Base-by-base conservation (phyloP, 2,329 filamentous ascomycete species). In the Incumbomyces delicatus region DNA sequence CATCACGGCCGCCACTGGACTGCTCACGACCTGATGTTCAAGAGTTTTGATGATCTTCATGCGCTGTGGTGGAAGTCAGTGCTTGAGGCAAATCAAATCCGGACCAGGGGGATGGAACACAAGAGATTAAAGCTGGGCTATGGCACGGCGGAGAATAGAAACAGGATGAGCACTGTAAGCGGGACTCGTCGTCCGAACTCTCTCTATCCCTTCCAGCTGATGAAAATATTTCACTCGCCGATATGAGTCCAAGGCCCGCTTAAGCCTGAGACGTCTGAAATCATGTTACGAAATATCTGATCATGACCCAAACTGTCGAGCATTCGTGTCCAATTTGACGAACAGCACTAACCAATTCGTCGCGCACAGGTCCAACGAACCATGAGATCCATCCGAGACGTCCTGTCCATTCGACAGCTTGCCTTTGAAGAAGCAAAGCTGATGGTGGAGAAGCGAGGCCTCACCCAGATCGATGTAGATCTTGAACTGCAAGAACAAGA, bases 31-130 rank as follows among this genome's bases (percentile, higher is more conserved):
- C 73, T 98, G 60, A 78, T 89, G 53, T 74, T 77, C 53, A 95
- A 95, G 70, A 87, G 83, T 53, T 98, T 88, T 86, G 87, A 95
- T 51, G 89, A 96, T 64, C 69, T 98, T 58, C 89, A 96, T 66
- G 73, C 75, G 51, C 74, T 98, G 60, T 98, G 90, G 88, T 98
- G 89, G 87, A 78, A 88, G 46, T 96, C 92, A 63, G 77, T 84
- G 50, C 88, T 86, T 69, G 92, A 98, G 70, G 75, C 85, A 59
- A 98, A 98, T 68, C 78, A 86, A 56, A 78, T 96, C 57, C 75
- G 80, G n/a, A 96, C 94, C 27, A 81, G 83, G 56, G 73, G 74
- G 44, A 66, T 74, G 48, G 87, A 94, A 70, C 75, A 86, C 58
- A 61, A 70, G 27, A 76, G 83, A 56, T 61, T 85, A 46, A 73